phyloP scores from a whole-genome alignment of 495 filamentous ascomycete genomes.

The Baudoinia panamericana region DNA sequence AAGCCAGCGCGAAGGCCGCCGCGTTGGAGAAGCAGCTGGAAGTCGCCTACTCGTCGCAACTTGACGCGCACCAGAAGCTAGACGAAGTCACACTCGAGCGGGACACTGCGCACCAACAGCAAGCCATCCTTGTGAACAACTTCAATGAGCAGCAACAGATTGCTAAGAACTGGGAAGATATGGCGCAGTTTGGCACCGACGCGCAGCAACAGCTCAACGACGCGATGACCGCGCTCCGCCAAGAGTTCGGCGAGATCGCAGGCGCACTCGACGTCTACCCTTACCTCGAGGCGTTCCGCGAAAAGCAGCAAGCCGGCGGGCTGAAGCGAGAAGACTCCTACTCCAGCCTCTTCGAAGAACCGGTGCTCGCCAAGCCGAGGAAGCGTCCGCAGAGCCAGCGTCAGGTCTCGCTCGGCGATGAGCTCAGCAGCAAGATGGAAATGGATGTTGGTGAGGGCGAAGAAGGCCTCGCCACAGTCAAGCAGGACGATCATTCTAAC shows the following conservation, averaged over 20 bases:
- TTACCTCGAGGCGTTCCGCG: not conserved
- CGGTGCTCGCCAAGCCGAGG: not conserved
- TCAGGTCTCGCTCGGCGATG: not conserved
- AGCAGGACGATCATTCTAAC: not conserved
- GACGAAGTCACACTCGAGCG: not conserved
- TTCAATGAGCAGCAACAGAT: too few species aligned
- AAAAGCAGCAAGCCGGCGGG: not conserved
- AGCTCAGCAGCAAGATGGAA: not conserved
- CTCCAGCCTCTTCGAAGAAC: not conserved
- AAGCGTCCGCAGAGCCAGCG: not conserved
- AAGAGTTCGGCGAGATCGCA: not conserved
- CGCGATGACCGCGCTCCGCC: not conserved
- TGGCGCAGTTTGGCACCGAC: too few species aligned
- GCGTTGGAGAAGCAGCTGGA: too few species aligned
- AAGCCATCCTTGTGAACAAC: too few species aligned
- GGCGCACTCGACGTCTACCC: not conserved
- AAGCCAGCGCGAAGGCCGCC: too few species aligned
- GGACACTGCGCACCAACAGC: too few species aligned
- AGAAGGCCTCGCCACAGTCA: not conserved
- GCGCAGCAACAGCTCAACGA: conserved; percentile 3
- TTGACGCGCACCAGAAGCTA: conserved; percentile 3
- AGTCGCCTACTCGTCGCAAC: too few species aligned
- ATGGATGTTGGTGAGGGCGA: not conserved
- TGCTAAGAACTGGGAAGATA: too few species aligned
- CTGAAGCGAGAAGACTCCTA: conserved; percentile 1